Percentiles rank a stretch among this genome's conserved stretches.
phyloP scores from a whole-genome alignment of 2,329 filamentous ascomycete species.

The Eutypella sp. region DNA sequence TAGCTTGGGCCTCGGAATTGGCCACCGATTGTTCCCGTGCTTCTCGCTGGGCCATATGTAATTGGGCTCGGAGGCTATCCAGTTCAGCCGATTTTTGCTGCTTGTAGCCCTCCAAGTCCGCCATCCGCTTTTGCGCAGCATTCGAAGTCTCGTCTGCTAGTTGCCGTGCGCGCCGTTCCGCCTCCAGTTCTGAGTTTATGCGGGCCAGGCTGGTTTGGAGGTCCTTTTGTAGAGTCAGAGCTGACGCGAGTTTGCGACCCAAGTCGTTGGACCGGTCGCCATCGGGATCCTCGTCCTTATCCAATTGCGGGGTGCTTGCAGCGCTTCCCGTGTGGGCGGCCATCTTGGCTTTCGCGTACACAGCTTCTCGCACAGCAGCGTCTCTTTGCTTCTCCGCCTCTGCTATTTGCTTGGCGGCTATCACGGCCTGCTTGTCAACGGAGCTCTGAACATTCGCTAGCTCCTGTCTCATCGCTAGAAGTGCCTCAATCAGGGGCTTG shows the following conservation, averaged over 20 bases:
- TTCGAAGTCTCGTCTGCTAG: slow-evolving; percentile 84
- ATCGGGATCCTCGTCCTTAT: slow-evolving; percentile 52
- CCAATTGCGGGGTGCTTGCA: slow-evolving; percentile 53
- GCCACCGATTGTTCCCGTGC: slow-evolving; percentile 77
- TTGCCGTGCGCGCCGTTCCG: slow-evolving; percentile 75
- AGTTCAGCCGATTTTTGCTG: slow-evolving; percentile 80
- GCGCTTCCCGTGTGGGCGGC: slow-evolving; percentile 70
- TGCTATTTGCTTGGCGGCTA: slow-evolving; percentile 84
- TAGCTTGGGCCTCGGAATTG: slow-evolving; percentile 69
- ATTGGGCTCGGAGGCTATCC: slow-evolving; percentile 77
- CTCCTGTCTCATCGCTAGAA: slow-evolving; percentile 86
- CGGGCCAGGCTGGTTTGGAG: slow-evolving; percentile 72
- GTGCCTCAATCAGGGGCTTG: slow-evolving; percentile 82
- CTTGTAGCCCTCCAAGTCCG: slow-evolving; percentile 77
- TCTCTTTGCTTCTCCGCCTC: slow-evolving; percentile 94
- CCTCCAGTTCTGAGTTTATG: slow-evolving; percentile 64
- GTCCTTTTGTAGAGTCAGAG: slow-evolving; percentile 73
- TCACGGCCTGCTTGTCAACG: slow-evolving; percentile 80
- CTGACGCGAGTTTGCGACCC: slow-evolving; percentile 74
- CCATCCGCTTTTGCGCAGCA: slow-evolving; percentile 75
- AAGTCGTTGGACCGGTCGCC: slow-evolving; percentile 66
- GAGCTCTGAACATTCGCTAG: slow-evolving; percentile 83
- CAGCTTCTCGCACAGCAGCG: slow-evolving; percentile 87
- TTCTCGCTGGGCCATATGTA: slow-evolving; percentile 74
- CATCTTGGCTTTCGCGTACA: slow-evolving; percentile 89